Conservation (phyloP, 1,284 basidiomycete species). For the Earliella scabrosa region DNA sequence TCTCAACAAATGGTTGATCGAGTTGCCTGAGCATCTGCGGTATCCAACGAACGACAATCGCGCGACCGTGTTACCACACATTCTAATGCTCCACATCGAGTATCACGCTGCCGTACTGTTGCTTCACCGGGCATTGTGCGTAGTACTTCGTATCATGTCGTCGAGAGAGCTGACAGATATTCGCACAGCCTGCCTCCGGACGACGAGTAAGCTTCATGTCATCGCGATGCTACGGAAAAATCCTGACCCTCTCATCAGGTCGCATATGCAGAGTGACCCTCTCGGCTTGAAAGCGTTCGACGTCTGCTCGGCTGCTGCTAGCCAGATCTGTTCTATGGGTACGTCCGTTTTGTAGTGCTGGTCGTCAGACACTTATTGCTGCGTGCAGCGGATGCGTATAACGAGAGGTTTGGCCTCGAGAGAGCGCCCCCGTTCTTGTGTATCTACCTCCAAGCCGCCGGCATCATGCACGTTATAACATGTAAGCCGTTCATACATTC, state of each 20-base stretch:
- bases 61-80: slow-evolving; percentile 60
- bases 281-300: slow-evolving; percentile 67
- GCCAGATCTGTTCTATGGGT: slow-evolving; percentile 75
- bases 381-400: slow-evolving; percentile 56
- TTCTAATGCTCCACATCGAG: slow-evolving; percentile 75
- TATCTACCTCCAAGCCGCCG: slow-evolving; percentile 77
- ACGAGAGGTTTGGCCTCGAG: slow-evolving; percentile 65
- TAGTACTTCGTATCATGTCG: slow-evolving; percentile 38
- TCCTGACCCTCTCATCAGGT: neutral
- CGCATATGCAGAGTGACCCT: slow-evolving; percentile 19
- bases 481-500: slow-evolving; percentile 40
- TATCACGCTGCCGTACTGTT: slow-evolving; percentile 82
- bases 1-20: slow-evolving; percentile 79
- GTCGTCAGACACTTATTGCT: neutral
- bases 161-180: neutral
- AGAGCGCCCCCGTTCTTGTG: slow-evolving; percentile 72
- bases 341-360: slow-evolving; percentile 18
- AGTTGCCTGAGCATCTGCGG: slow-evolving; percentile 67
- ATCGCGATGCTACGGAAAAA: no score
- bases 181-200: slow-evolving; percentile 65
- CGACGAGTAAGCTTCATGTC: slow-evolving; percentile 52
- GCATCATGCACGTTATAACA: slow-evolving; percentile 85
- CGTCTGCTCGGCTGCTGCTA: slow-evolving; percentile 77
- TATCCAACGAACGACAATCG: slow-evolving; percentile 60
- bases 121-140: slow-evolving; percentile 83